A percentile compares a stretch with the other conserved stretches of the same genome.
phyloP scores from a whole-genome alignment of 352 stramenopile species.

The Phytophthora quininea region DNA sequence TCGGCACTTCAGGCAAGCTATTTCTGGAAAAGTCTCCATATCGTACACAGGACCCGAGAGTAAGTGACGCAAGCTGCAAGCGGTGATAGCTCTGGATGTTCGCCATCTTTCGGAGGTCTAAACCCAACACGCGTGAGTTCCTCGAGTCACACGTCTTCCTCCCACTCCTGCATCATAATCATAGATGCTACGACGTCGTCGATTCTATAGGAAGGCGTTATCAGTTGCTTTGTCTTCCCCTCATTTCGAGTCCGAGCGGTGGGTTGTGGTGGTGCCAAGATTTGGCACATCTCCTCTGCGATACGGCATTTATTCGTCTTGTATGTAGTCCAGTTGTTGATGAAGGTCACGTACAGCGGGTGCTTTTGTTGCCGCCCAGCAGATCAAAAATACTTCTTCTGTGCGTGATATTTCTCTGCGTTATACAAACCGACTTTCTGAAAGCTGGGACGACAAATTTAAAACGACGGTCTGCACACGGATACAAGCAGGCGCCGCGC shows the following conservation, averaged over 20 bases:
- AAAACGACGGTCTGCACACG: slow-evolving; percentile 7
- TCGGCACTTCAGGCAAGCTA: not conserved
- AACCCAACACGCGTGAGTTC: slow-evolving; percentile 9
- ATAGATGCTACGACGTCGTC: slow-evolving; percentile 11
- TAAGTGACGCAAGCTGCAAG: not conserved
- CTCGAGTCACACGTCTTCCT: slow-evolving; percentile 4
- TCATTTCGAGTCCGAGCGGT: slow-evolving; percentile 14
- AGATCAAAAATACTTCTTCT: not conserved
- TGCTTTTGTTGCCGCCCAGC: not conserved
- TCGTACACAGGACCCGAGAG: not conserved
- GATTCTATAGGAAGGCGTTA: slow-evolving; percentile 6
- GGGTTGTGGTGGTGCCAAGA: slow-evolving; percentile 16
- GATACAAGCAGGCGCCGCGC: not conserved
- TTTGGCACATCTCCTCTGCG: slow-evolving; percentile 10
- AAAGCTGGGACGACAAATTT: not conserved
- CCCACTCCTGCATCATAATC: slow-evolving; percentile 11
- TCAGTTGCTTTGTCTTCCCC: slow-evolving; percentile 10
- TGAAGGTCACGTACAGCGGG: slow-evolving; percentile 10
- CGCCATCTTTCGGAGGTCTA: not conserved
- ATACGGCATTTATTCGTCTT: slow-evolving; percentile 11
- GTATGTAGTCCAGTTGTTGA: slow-evolving; percentile 12
- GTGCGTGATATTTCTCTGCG: slow-evolving; percentile 3
- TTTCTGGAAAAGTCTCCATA: not conserved
- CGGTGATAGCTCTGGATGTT: slow-evolving; percentile 6
- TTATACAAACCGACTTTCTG: not conserved